Base-by-base conservation (phyloP, 768 basidiomycete species). In the Suillus sp. region DNA sequence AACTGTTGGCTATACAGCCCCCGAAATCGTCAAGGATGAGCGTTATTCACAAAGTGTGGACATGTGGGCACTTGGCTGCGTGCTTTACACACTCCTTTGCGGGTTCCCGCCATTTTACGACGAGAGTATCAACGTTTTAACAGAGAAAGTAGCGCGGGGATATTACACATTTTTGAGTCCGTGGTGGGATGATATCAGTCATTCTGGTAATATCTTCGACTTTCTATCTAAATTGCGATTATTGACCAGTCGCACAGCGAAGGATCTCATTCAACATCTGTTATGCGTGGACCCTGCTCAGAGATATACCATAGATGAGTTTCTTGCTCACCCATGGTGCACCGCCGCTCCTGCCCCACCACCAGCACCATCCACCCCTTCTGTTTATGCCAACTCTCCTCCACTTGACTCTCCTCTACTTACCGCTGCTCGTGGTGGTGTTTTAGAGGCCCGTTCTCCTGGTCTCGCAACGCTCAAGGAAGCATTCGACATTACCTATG, bases 11-110 rank as follows among this genome's bases (percentile, higher is more conserved):
- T 99, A 99, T 77, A 99, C 97, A 2, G 97, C 97, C 7, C 97
- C 97, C 6, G 97, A 99, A 78, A 99, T 99, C 65, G 97, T 99
- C 70, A 99, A 98, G 78, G 97, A 99, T 72, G 96, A 99, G 78
- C 85, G 95, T 34, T 96, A 96, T 74, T 91, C 88, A 74, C 96
- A 95, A 78, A 94, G 92, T 70, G 96, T 99, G 61, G 97, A 99
- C 73, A 98, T 99, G 97, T 99, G 97, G 97, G 97, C 97, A 2
- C 79, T 99, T 42, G 97, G 97, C 45, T 99, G 97, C 75, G 97
- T 99, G n/a, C 83, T 99, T 1, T 99, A 99, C 78, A 99, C 97
- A 2, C 83, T 99, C 2, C 87, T 99, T 22, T 99, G 97, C 70
- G 97, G 97, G 59, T 97, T 98, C 77, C 92, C 92, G 53, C 97